Conservation (phyloP, 2,329 filamentous ascomycete species). For the Cordyceps fumosorosea region DNA sequence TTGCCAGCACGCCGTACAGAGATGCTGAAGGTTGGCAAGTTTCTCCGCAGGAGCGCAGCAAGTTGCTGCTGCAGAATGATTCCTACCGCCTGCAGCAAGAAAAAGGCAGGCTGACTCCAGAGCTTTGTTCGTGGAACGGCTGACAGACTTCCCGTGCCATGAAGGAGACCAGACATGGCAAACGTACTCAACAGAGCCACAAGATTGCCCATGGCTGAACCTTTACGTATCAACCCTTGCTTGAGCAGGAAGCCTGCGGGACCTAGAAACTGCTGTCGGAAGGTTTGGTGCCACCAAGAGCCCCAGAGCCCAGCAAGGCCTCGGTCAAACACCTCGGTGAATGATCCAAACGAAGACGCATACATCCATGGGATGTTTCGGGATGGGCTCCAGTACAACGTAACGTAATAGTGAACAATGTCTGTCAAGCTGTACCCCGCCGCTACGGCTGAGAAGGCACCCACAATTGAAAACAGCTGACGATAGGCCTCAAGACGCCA, state of each 20-base stretch:
- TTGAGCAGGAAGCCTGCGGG: slow-evolving; percentile 45
- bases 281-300: slow-evolving; percentile 85
- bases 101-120: slow-evolving; percentile 61
- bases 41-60: slow-evolving; percentile 25
- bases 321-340: slow-evolving; percentile 51
- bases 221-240: slow-evolving; percentile 31
- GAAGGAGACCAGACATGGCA: slow-evolving; percentile 59
- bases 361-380: slow-evolving; percentile 46
- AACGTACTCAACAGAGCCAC: slow-evolving; percentile 42
- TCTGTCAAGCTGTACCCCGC: slow-evolving; percentile 55
- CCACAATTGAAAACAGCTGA: slow-evolving; percentile 46
- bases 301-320: slow-evolving; percentile 81
- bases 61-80: slow-evolving; percentile 51
- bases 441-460: slow-evolving; percentile 54
- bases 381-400: slow-evolving; percentile 45
- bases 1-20: slow-evolving; percentile 49
- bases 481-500: slow-evolving; percentile 48
- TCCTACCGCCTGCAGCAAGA: slow-evolving; percentile 61
- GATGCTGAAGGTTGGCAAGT: slow-evolving; percentile 35
- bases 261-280: slow-evolving; percentile 64
- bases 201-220: slow-evolving; percentile 21
- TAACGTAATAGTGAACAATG: slow-evolving; percentile 45
- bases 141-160: slow-evolving; percentile 63
- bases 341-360: slow-evolving; percentile 49
- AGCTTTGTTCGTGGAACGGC: slow-evolving; percentile 46